Conservation (phyloP, 768 basidiomycete species). For the Pholiota conissans region DNA sequence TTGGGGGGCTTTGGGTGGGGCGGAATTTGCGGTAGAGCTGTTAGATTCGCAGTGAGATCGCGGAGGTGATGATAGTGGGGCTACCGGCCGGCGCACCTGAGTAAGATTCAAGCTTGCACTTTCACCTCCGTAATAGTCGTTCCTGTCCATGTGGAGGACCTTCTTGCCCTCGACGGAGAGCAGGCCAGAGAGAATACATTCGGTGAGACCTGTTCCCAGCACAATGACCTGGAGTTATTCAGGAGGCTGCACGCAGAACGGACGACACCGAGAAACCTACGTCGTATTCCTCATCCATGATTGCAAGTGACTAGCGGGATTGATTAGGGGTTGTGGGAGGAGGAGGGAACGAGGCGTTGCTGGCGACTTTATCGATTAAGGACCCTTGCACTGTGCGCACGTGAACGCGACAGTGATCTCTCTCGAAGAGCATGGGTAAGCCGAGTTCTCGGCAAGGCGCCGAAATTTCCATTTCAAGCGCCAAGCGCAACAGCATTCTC, state of each 20-base stretch:
- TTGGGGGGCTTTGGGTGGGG: conserved; percentile 68
- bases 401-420: conserved; percentile 18
- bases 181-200: conserved; percentile 97
- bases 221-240: conserved; percentile 68
- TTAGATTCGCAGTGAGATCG: conserved; percentile 11
- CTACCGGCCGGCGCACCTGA: conserved; percentile 57
- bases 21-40: conserved; percentile 98
- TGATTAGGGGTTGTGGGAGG: conserved; percentile 22
- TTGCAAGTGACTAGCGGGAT: conserved; percentile 22
- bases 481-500: background rate
- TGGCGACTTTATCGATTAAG: conserved; percentile 26
- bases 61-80: background rate
- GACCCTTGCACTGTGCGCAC: conserved; percentile 12
- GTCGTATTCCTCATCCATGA: conserved; percentile 99
- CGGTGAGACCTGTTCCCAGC: conserved; percentile 95
- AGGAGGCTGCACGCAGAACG: conserved; percentile 9
- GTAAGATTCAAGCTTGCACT: conserved; percentile 96
- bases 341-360: conserved; percentile 14
- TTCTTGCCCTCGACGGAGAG: conserved; percentile 99
- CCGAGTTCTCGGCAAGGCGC: no score
- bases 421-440: no score
- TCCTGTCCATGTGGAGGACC: conserved; percentile 97
- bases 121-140: conserved; percentile 99
- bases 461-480: background rate
- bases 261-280: conserved; percentile 41